Base-by-base conservation (phyloP, 1,284 basidiomycete genomes). In the Spongispora temasekensis region DNA sequence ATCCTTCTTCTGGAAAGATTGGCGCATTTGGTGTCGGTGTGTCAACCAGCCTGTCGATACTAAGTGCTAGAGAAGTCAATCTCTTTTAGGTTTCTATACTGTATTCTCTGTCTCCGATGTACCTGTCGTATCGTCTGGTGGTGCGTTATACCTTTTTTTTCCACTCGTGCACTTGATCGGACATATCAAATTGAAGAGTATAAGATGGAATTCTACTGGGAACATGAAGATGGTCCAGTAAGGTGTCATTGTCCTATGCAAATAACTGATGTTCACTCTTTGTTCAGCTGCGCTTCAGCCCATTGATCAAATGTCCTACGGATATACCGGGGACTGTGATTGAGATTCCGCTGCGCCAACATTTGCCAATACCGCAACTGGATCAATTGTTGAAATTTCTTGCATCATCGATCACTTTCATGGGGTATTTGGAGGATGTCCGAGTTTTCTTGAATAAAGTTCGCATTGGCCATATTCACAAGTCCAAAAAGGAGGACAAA, bases 391-490 rank as follows among this genome's bases (percentile, higher is more conserved):
- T 90, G 25, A 86, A 91, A 31, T 98, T 98, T 75, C 81, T 99
- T 10, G 84, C 90, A 10, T 95, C 94, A 2, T 94, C 92, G 1
- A 88, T 99, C 60, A 96, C 94, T 0, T 99, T 99, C 77, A 98
- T 97, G 87, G 81, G 83, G 13, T 83, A 89, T 60, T 83, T 98
- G 5, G 79, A 80, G n/a, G 81, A 87, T 70, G 85, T 98, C 58
- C 88, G 84, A 68, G 83, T 95, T 28, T 89, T 85, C 69, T 83
- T 94, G 46, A 87, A 97, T 70, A 88, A 89, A 63, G 83, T 86
- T 62, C 81, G 87, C 50, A 83, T 98, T 0, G 87, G 90, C 44
- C 82, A 81, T 53, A 78, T 98, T 50, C 81, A 81, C 34, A 98
- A 97, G 76, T 56, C 25, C 17, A 2, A 25, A 4, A 87, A 87